These are phyloP conservation scores for Malassezia slooffiae DNA, from an alignment of 1,284 basidiomycete species.

Conservation along the genomic window DNA sequence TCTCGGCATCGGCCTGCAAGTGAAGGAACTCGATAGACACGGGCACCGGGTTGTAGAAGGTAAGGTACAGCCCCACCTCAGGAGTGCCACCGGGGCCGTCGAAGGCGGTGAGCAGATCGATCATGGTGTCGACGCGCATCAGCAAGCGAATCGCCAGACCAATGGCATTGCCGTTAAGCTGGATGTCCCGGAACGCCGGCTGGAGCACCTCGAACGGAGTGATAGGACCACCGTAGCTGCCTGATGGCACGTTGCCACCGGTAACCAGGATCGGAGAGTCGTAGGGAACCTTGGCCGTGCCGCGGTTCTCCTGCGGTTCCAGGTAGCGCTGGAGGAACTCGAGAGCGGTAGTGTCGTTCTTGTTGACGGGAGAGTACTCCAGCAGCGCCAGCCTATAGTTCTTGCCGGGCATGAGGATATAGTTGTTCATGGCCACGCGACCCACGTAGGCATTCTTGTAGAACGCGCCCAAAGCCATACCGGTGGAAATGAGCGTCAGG, in stretches of 20 bases:
- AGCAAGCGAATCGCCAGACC: no score
- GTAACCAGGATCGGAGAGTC: slow-evolving; percentile 2
- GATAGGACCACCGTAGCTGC: no score
- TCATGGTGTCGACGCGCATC: slow-evolving; percentile 20
- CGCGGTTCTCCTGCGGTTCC: slow-evolving; percentile 36
- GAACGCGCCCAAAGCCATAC: slow-evolving; percentile 54
- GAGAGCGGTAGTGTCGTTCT: slow-evolving; percentile 59
- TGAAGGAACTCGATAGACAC: slow-evolving; percentile 18
- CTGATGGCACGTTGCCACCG: slow-evolving; percentile 47
- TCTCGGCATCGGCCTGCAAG: slow-evolving; percentile 19
- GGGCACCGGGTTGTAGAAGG: slow-evolving; percentile 19
- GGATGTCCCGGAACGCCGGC: slow-evolving; percentile 55
- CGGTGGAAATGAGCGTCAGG: slow-evolving; percentile 55
- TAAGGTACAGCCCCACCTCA: slow-evolving; percentile 16
- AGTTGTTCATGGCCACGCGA: slow-evolving; percentile 46
- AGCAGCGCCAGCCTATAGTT: slow-evolving; percentile 52
- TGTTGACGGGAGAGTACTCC: slow-evolving; percentile 56
- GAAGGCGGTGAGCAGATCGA: slow-evolving; percentile 19
- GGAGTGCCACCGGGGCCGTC: slow-evolving; percentile 11
- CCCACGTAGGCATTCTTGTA: slow-evolving; percentile 52
- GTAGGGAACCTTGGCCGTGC: slow-evolving; percentile 1
- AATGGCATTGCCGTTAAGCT: no score
- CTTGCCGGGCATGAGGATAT: slow-evolving; percentile 54
- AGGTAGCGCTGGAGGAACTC: slow-evolving; percentile 38
- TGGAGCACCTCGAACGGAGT: slow-evolving; percentile 58